Conservation (phyloP, 2,329 filamentous ascomycete genomes). For the Neofusicoccum cordaticola region DNA sequence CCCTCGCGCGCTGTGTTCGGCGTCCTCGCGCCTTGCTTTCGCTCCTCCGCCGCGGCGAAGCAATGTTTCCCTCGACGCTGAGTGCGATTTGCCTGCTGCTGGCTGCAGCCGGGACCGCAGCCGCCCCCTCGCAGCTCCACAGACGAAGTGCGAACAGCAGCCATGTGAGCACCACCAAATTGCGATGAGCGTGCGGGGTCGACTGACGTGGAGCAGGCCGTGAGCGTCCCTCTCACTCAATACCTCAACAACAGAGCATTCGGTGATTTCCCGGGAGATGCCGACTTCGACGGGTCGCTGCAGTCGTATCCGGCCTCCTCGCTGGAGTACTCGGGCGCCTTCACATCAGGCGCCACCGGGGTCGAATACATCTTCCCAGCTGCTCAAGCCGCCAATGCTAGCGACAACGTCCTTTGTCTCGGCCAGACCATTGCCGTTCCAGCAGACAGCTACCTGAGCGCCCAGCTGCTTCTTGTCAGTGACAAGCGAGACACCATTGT, state of each 20-base stretch:
- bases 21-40: background rate
- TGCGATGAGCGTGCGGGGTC: too few relatives aligned
- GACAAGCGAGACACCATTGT: constrained; percentile 42
- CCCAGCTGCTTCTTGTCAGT: constrained; percentile 44
- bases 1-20: background rate
- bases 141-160: background rate
- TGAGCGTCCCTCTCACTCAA: constrained; percentile 28
- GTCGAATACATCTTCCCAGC: constrained; percentile 44
- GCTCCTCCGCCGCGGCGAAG: background rate
- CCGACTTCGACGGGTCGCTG: constrained; percentile 44
- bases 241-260: constrained; percentile 52
- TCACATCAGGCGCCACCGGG: constrained; percentile 42
- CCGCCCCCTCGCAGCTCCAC: background rate
- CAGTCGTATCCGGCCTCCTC: constrained; percentile 43
- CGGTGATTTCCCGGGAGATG: constrained; percentile 44
- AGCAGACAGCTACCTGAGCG: constrained; percentile 39
- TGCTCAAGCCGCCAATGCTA: constrained; percentile 27
- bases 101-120: background rate
- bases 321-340: constrained; percentile 30
- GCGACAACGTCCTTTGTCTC: constrained; percentile 46
- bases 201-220: constrained; percentile 16
- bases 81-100: background rate
- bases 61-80: background rate
- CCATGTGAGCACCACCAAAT: background rate
- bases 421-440: constrained; percentile 41